phyloP scores from a whole-genome alignment of 495 filamentous ascomycete genomes.

The Penicillium flavigenum region DNA sequence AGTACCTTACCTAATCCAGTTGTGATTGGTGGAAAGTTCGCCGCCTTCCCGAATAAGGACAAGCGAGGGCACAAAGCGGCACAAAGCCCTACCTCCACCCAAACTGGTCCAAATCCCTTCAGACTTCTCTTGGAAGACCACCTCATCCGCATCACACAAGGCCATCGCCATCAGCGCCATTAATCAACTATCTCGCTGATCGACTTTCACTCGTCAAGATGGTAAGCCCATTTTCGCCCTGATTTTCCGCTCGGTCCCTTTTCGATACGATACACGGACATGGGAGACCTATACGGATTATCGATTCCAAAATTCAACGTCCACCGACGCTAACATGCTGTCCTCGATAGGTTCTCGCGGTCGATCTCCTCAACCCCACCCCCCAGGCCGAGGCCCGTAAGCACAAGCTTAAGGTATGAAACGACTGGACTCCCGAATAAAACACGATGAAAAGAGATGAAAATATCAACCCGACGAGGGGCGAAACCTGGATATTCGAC shows the following conservation, averaged over 20 bases:
- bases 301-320: neutral
- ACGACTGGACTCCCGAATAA: slow-evolving; percentile 12
- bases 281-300: neutral
- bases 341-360: slow-evolving; percentile 86
- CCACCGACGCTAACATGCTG: slow-evolving; percentile 22
- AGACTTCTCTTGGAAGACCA: slow-evolving; percentile 41
- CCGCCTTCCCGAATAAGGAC: slow-evolving; percentile 25
- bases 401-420: slow-evolving; percentile 98
- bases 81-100: slow-evolving; percentile 36
- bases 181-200: slow-evolving; percentile 51
- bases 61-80: slow-evolving; percentile 44
- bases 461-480: slow-evolving; percentile 3
- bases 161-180: slow-evolving; percentile 52
- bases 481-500: slow-evolving; percentile 4
- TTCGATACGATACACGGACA: slow-evolving; percentile 2
- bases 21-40: slow-evolving; percentile 30
- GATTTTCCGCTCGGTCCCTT: slow-evolving; percentile 10
- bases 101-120: slow-evolving; percentile 41
- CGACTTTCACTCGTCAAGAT: slow-evolving; percentile 51
- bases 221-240: slow-evolving; percentile 35
- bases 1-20: neutral
- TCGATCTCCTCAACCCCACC: slow-evolving; percentile 98
- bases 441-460: slow-evolving; percentile 10
- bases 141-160: slow-evolving; percentile 43
- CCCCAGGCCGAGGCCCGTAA: slow-evolving; percentile 94